Base-by-base conservation (phyloP, 805 yeast species). In the Ogataea philodendri region DNA sequence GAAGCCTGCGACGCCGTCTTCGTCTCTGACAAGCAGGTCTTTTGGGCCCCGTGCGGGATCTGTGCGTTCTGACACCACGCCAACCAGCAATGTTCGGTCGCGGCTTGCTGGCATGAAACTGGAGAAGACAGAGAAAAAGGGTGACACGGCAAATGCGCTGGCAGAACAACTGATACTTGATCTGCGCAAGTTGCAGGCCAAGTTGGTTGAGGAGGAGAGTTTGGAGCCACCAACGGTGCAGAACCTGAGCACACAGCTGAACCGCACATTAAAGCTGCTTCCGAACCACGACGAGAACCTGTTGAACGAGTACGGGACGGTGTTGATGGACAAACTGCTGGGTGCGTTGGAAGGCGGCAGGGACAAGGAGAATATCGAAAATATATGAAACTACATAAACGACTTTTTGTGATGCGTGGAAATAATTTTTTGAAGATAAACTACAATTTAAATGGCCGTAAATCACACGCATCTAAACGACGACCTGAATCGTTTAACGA, bases 231-330 rank as follows among this genome's bases (percentile, higher is more conserved):
- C 21, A 9, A 23, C 32, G 11, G 21, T 37, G 15, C 39, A 28
- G 8, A 14, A 5, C n/a, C 23, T 49, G 19, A 22, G 28, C 10
- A 23, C n/a, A 9, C 47, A 46, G 28, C 18, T 50, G 30, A 39
- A 37, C 14, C 46, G 29, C 20, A 44, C 48, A 3, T 15, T 42
- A 29, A 44, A 36, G 28, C 17, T 46, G 32, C 19, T 50, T n/a
- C 55, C 55, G 3, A 42, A 34, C n/a, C 48, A 45, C 22, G 49
- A 44, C 18, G 42, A 37, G 5, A 13, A 20, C 7, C 22, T 50
- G 25, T 15, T 51, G 35, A 41, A 49, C 10, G 31, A 41, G 7
- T 49, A 42, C 15, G 34, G 45, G n/a, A 15, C 41, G 14, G 21
- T 35, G 7, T 22, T 51, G 31, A 10, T 45, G 10, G 29, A 23